Conservation (phyloP, 306 rosid genomes). For the Hippophae rhamnoides region DNA sequence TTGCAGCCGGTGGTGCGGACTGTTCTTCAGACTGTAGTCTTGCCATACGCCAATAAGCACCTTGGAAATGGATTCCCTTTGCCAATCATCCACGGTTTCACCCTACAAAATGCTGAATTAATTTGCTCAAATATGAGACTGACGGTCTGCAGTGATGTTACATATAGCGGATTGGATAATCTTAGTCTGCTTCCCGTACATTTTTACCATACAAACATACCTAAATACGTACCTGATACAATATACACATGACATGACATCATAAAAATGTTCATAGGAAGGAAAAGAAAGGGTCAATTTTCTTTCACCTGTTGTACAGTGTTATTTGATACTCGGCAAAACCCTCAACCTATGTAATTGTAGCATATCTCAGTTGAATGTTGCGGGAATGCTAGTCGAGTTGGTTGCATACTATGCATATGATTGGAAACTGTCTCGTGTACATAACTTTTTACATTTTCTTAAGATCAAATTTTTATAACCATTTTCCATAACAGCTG, state of each 20-base stretch:
- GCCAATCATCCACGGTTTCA: slow-evolving; percentile 67
- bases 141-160: slow-evolving; percentile 57
- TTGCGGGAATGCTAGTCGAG: background rate
- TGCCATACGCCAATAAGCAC: slow-evolving; percentile 63
- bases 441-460: no score
- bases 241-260: background rate
- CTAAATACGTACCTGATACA: background rate
- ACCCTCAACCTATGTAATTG: background rate
- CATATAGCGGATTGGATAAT: slow-evolving; percentile 24
- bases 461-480: no score
- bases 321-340: background rate
- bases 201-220: background rate
- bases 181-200: slow-evolving; percentile 4
- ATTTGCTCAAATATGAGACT: slow-evolving; percentile 47
- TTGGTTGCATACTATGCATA: background rate
- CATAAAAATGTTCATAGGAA: slow-evolving; percentile 20
- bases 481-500: background rate
- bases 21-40: slow-evolving; percentile 50
- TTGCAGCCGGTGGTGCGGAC: slow-evolving; percentile 75
- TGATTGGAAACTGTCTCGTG: no score
- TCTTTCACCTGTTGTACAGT: slow-evolving; percentile 15
- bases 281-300: slow-evolving; percentile 6
- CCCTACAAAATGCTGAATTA: slow-evolving; percentile 51
- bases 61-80: slow-evolving; percentile 68
- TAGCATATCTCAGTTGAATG: background rate